Evolutionary conservation across 768 basidiomycete genomes (phyloP).

Genomic region (Suillus tomentosus): DNA sequence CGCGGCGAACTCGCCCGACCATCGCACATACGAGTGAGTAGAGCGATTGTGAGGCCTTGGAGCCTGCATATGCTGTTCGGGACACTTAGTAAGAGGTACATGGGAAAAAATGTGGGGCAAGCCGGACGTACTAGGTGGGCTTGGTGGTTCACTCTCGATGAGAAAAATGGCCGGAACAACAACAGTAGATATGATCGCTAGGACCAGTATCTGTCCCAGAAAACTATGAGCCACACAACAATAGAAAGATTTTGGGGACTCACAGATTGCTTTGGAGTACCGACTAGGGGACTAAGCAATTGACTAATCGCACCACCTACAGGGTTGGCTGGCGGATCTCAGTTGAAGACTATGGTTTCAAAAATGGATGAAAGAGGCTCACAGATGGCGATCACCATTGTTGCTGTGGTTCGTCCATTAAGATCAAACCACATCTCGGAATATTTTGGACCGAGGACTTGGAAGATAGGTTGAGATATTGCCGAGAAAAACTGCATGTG

Average conservation of each 20-base stretch:
- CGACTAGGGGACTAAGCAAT: slow-evolving; percentile 65
- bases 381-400: slow-evolving; percentile 56
- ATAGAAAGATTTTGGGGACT: slow-evolving; percentile 21
- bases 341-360: neutral
- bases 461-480: slow-evolving; percentile 71
- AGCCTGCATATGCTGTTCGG: slow-evolving; percentile 62
- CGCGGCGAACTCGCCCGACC: slow-evolving; percentile 42
- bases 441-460: slow-evolving; percentile 77
- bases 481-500: slow-evolving; percentile 55
- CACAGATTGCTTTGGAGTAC: slow-evolving; percentile 59
- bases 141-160: slow-evolving; percentile 63
- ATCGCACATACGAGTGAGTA: slow-evolving; percentile 55
- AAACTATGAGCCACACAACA: neutral
- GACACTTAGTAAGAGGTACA: neutral
- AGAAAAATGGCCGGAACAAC: slow-evolving; percentile 60
- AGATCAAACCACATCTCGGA: slow-evolving; percentile 86
- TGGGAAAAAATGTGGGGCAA: neutral
- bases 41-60: slow-evolving; percentile 57
- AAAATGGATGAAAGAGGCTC: slow-evolving; percentile 7
- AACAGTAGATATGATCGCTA: slow-evolving; percentile 71
- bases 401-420: slow-evolving; percentile 75
- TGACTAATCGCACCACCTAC: slow-evolving; percentile 75
- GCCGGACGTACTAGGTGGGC: slow-evolving; percentile 66
- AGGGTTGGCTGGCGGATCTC: slow-evolving; percentile 58
- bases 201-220: slow-evolving; percentile 57